Conservation (phyloP, 768 basidiomycete genomes). For the Pisolithus tinctorius region DNA sequence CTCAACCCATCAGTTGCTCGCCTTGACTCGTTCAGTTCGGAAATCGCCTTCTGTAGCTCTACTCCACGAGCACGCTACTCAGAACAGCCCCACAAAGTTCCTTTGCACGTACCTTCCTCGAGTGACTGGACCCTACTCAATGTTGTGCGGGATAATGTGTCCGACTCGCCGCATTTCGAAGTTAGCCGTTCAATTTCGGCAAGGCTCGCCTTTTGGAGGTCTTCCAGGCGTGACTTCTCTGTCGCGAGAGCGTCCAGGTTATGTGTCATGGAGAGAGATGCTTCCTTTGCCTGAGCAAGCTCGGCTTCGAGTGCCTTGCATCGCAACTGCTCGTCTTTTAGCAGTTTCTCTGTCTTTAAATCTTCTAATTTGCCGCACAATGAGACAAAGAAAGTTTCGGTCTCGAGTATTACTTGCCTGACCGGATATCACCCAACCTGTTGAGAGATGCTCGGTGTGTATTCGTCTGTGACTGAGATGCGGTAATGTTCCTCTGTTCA, state of each 20-base stretch:
- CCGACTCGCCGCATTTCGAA: conserved; percentile 4
- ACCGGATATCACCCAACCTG: conserved; percentile 25
- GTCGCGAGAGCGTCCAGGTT: conserved; percentile 15
- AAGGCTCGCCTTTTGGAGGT: conserved; percentile 5
- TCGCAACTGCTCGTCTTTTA: conserved; percentile 16
- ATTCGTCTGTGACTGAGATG: conserved; percentile 22
- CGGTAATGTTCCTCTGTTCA: conserved; percentile 13
- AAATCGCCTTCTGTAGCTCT: conserved; percentile 16
- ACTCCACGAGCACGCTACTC: conserved; percentile 11
- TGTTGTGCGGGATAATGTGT: conserved; percentile 8
- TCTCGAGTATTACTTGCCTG: conserved; percentile 15
- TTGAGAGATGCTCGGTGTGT: conserved; percentile 20
- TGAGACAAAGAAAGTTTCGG: not conserved
- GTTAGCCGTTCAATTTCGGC: conserved; percentile 14
- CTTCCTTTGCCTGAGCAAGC: conserved; percentile 15
- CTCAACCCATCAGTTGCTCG: conserved; percentile 8
- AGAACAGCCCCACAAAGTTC: conserved; percentile 24
- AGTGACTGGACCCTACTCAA: conserved; percentile 8
- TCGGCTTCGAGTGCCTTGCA: conserved; percentile 14
- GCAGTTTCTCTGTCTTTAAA: conserved; percentile 5
- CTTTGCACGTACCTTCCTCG: conserved; percentile 15
- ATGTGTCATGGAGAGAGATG: conserved; percentile 5
- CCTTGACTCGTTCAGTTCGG: conserved; percentile 12
- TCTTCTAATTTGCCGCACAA: conserved; percentile 10
- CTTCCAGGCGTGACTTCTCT: conserved; percentile 21